Base-by-base conservation (phyloP, 495 filamentous ascomycete genomes). In the Xylaria bambusicola region DNA sequence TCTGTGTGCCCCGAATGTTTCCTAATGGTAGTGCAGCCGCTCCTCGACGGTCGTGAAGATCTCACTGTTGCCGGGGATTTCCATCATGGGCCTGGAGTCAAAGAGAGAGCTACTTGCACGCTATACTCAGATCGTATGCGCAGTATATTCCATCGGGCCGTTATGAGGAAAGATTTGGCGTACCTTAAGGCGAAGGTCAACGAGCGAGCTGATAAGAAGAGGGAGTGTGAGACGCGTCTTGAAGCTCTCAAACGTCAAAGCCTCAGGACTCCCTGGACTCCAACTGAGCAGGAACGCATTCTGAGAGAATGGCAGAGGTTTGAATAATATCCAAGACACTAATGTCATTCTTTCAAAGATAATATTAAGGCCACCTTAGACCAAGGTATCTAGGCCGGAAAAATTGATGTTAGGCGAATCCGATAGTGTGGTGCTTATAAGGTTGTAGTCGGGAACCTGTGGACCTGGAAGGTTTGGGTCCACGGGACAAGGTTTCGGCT, bases 51-150 rank as follows among this genome's bases (percentile, higher is more conserved):
- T 47, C 31, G 36, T 40, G 49, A 33, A 15, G 67, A 74, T 1
- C 69, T 76, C 24, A 75, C 79, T 0, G 72, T 92, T 20, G 84
- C 88, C 0, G 71, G 76, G 0, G 77, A 80, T 58, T 86, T 92
- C 65, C 79, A 79, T 29, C 75, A 82, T 52, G 71, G 69, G 20
- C 74, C 77, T 26, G 74, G 80, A 53, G 69, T 68, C 4, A 71
- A 70, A 20, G 73, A 79, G 3, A 73, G 83, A 35, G 84, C 80
- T 0, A 80, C 79, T 18, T 94, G 90, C 64, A 87, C 90, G 71
- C 73, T 93, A 6, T 92, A 89, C 61, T 88, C 86, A n/a, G 72
- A 79, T 9, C 82, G 85, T n/a, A 92, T 92, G 86, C 79, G 89
- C 40, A 72, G 77, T 1, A 77, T 86, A 8, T 91, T 91, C 67